These are phyloP conservation scores for Comarum palustre DNA, from an alignment of 306 rosid genomes.

Conservation along the genomic window DNA sequence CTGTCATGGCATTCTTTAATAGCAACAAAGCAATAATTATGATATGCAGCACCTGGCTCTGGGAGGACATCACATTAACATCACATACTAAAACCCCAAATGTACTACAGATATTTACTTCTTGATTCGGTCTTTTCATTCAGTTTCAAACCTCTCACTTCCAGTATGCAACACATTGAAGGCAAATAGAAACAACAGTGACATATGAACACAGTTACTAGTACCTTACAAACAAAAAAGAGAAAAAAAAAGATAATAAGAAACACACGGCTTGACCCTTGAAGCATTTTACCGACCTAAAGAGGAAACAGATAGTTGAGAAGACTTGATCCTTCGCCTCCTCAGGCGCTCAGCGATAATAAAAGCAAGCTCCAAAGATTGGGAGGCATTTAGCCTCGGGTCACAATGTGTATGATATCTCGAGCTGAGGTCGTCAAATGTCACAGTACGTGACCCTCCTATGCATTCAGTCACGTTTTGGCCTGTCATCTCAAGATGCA, in stretches of 20 bases:
- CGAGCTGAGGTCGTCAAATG: constrained; percentile 85
- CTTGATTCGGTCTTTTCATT: background rate
- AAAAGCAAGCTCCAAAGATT: constrained; percentile 95
- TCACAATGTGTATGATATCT: constrained; percentile 99
- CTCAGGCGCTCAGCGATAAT: constrained; percentile 90
- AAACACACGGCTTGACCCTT: constrained; percentile 22
- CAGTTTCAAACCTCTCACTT: constrained; percentile 38
- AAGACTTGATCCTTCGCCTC: constrained; percentile 72
- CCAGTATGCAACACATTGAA: constrained; percentile 44
- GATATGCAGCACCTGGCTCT: background rate
- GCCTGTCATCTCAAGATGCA: constrained; percentile 97
- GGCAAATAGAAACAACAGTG: constrained; percentile 23
- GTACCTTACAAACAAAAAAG: constrained; percentile 3
- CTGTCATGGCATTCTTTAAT: too few relatives aligned
- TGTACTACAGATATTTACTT: background rate
- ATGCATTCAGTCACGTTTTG: constrained; percentile 99
- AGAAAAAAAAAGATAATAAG: background rate
- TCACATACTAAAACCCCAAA: background rate
- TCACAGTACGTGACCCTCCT: constrained; percentile 91
- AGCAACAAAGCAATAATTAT: background rate
- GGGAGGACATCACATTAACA: background rate
- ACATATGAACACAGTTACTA: constrained; percentile 10
- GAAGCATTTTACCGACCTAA: constrained; percentile 37
- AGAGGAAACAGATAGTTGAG: constrained; percentile 46
- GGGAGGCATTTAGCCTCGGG: constrained; percentile 95